Base-by-base conservation (phyloP, 1,139 yeast species). In the Saccharomycopsis hybrid region DNA sequence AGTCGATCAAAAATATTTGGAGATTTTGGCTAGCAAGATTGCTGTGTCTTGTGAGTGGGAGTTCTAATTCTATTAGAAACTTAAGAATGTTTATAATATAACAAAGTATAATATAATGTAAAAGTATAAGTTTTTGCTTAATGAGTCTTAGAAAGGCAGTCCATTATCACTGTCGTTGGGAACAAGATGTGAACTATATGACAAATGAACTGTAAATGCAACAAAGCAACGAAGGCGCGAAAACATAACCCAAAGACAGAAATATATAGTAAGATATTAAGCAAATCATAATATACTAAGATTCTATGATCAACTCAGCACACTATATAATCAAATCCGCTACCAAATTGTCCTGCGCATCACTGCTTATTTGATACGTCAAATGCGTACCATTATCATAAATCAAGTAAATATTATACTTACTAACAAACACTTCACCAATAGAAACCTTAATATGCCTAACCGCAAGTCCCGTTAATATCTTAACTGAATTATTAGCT, bases 1-100 rank as follows among this genome's bases (percentile, higher is more conserved):
- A 39, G 61, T 63, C 1, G 98, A 92, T 60, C 66, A 71, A 56
- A 57, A 68, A 51, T 75, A 70, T 56, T 70, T 92, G 57, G 94
- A 85, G 61, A 59, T 67, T 50, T 69, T 90, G 53, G 87, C 83
- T 0, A 55, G 54, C 2, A 54, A 69, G 47, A 73, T 90, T 39
- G 73, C 74, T 3, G 60, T 68, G 29, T 67, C 79, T 8, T 78
- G 85, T 60, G 68, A 72, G 2, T 62, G 65, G 65, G 54, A 35
- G 48, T 5, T 47, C 13, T 37, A 29, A 29, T 28, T 30, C 24
- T 11, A 11, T 18, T 18, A 18, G 18, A 18, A 18, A 18, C 18
- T 18, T 18, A 18, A 18, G 18, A 18, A 18, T 18, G 18, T 18
- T 18, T 18, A 18, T 18, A 18, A 18, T 18, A 18, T 18, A 18